Percentiles rank a stretch among this genome's conserved stretches.
Conservation (phyloP, 2,329 filamentous ascomycete species). For the Zasmidium cellare region DNA sequence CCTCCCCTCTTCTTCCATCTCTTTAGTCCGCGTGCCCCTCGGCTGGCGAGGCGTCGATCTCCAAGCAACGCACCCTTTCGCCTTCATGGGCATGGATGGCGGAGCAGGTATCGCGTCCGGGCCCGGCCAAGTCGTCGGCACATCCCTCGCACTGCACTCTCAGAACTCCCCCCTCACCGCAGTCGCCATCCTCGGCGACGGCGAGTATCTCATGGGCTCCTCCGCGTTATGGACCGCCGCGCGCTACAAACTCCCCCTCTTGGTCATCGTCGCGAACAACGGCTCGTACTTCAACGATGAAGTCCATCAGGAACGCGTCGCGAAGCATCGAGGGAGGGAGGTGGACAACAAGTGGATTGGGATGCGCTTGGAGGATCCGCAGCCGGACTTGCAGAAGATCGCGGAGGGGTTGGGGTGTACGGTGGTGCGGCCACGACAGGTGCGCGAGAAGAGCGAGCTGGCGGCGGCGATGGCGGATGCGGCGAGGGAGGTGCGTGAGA, state of each 20-base stretch:
- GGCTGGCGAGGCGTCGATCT: conserved; percentile 18
- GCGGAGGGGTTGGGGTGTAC: conserved; percentile 17
- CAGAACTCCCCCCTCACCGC: background rate
- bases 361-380: conserved; percentile 18
- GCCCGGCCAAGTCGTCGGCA: conserved; percentile 21
- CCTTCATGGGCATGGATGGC: conserved; percentile 24
- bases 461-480: conserved; percentile 13
- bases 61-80: conserved; percentile 12
- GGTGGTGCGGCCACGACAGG: conserved; percentile 9
- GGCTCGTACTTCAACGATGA: conserved; percentile 22
- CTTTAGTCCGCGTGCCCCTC: conserved; percentile 21
- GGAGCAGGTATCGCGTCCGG: conserved; percentile 19
- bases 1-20: conserved; percentile 14
- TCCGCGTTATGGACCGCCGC: conserved; percentile 21
- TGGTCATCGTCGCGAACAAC: conserved; percentile 21
- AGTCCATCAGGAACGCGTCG: conserved; percentile 21
- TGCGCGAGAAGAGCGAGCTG: conserved; percentile 6
- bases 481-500: conserved; percentile 6
- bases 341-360: conserved; percentile 21
- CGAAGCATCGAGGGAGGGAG: conserved; percentile 11
- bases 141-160: conserved; percentile 15
- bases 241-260: conserved; percentile 14
- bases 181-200: conserved; percentile 18
- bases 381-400: conserved; percentile 17
- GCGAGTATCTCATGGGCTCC: conserved; percentile 21